Conservation (phyloP, 257 asterid species). For the Solanum infundibuliforme region DNA sequence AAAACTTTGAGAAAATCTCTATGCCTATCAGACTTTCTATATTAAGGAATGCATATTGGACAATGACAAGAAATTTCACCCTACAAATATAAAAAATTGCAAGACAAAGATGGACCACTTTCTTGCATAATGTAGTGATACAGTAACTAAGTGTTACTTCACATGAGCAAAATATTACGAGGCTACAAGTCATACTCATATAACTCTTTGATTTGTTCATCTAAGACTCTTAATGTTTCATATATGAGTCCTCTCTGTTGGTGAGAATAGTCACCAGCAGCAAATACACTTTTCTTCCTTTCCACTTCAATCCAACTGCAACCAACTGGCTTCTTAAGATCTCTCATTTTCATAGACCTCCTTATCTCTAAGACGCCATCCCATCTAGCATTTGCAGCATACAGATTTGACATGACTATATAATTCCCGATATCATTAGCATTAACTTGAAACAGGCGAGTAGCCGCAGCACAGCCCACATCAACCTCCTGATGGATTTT, state of each 20-base stretch:
- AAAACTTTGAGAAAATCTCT: background rate
- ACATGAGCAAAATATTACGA: background rate
- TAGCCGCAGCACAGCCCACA: constrained; percentile 40
- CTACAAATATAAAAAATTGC: background rate
- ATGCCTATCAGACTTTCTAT: background rate
- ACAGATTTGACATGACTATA: constrained; percentile 61
- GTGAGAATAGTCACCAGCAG: constrained; percentile 74
- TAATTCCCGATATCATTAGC: constrained; percentile 51
- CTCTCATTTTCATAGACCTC: constrained; percentile 50
- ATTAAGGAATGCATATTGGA: background rate
- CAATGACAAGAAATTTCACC: background rate
- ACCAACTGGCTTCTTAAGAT: constrained; percentile 80
- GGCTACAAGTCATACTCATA: constrained; percentile 11
- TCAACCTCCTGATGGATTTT: constrained; percentile 57
- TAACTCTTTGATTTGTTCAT: constrained; percentile 55
- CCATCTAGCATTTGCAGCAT: constrained; percentile 78
- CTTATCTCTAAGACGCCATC: constrained; percentile 71
- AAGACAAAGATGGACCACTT: background rate
- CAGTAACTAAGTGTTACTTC: background rate
- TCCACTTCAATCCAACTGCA: constrained; percentile 93
- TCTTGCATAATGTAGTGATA: background rate
- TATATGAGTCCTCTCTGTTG: constrained; percentile 37
- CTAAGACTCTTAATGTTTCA: constrained; percentile 33
- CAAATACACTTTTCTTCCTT: constrained; percentile 34
- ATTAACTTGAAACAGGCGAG: constrained; percentile 27